phyloP scores from a whole-genome alignment of 805 yeast species.

The Lipomyces anomalus region DNA sequence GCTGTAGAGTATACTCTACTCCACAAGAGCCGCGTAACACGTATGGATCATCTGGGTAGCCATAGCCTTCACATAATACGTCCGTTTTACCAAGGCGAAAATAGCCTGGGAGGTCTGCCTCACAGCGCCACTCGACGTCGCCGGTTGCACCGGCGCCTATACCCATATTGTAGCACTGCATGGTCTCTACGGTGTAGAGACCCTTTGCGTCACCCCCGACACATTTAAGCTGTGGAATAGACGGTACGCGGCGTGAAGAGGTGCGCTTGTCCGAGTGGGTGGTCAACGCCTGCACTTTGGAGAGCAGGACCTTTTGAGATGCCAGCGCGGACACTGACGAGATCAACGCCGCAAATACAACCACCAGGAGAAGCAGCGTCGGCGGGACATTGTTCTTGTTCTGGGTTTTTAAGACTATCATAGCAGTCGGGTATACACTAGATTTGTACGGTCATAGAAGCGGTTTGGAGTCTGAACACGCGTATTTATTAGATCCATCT shows the following conservation, averaged over 20 bases:
- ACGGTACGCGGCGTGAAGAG: conserved; percentile 6
- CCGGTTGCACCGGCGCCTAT: conserved; percentile 18
- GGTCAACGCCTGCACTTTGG: conserved; percentile 10
- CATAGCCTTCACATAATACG: conserved; percentile 20
- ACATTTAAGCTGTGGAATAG: conserved; percentile 11
- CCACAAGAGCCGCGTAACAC: conserved; percentile 19
- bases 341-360: neutral
- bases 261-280: conserved; percentile 9
- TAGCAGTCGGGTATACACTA: too few relatives aligned
- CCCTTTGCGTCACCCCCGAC: conserved; percentile 20
- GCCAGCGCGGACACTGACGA: neutral
- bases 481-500: too few relatives aligned
- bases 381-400: too few relatives aligned
- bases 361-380: neutral
- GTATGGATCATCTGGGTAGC: conserved; percentile 14
- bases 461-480: too few relatives aligned
- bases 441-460: too few relatives aligned
- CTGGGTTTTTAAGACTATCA: too few relatives aligned
- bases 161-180: conserved; percentile 22
- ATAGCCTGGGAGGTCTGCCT: conserved; percentile 20
- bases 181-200: conserved; percentile 13
- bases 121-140: conserved; percentile 23
- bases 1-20: conserved; percentile 14
- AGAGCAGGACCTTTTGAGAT: conserved; percentile 5
- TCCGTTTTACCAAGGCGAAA: conserved; percentile 19